These are phyloP conservation scores for Anethum foeniculum DNA, from an alignment of 140 eudicot genomes.

Conservation along the genomic window DNA sequence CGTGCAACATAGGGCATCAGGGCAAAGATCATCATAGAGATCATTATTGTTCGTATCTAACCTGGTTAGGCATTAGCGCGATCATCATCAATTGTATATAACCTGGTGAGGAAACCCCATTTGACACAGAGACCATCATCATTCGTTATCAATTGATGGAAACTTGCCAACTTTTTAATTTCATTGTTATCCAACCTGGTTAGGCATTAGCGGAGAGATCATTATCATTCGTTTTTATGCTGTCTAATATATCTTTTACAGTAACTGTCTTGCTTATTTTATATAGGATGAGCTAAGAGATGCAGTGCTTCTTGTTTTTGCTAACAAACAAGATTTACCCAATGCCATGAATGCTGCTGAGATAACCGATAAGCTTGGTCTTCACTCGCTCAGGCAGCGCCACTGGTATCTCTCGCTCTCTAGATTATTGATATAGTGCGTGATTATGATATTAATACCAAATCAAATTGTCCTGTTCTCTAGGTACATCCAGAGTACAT, in stretches of 20 bases:
- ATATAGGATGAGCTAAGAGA: conserved; percentile 17
- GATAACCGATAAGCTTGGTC: conserved; percentile 19
- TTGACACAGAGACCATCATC: background rate
- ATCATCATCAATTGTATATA: background rate
- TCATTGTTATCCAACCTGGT: background rate
- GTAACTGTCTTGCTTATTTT: background rate
- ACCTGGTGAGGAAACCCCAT: background rate
- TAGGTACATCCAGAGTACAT: conserved; percentile 23
- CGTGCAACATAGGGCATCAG: no score
- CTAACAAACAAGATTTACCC: conserved; percentile 21
- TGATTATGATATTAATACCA: background rate
- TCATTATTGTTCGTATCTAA: background rate
- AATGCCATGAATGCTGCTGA: conserved; percentile 23
- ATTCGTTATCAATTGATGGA: background rate
- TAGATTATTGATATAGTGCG: background rate
- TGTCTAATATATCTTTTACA: background rate
- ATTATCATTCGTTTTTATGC: background rate
- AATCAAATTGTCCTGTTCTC: background rate
- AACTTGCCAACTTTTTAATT: background rate
- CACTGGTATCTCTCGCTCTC: conserved; percentile 5
- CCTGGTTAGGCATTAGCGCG: background rate
- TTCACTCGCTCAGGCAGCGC: conserved; percentile 19
- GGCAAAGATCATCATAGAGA: background rate
- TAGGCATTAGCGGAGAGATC: background rate
- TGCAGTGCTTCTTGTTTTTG: conserved; percentile 17